Base-by-base conservation (phyloP, 768 basidiomycete species). In the Imleria badia region DNA sequence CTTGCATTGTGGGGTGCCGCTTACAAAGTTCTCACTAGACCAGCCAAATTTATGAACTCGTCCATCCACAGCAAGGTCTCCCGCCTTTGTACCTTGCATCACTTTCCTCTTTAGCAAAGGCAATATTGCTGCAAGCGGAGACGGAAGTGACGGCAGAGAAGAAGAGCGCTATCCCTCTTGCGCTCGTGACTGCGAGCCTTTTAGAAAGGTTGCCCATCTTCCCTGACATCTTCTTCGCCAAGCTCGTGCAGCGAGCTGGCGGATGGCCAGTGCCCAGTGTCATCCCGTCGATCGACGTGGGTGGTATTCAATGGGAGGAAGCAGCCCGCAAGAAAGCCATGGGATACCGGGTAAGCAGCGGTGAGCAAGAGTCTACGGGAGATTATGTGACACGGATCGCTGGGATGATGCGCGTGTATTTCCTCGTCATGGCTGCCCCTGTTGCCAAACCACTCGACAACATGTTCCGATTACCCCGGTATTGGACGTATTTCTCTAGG, bases 111-210 rank as follows among this genome's bases (percentile, higher is more conserved):
- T 81, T 98, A 38, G 78, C 92, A 44, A 98, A 98, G 67, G 77
- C 85, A 17, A 86, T 98, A 56, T 79, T 98, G 41, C 78, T 90
- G 33, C 96, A 98, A 74, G 94, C 94, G 17, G 94, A 97, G 74
- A 89, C 86, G 0, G 96, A 98, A 71, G 91, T 96, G 10, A 84
- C 89, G 2, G 94, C 94, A 3, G 91, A 95, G 71, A 85, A 89
- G 64, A 84, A 85, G 30, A 88, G 89, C 22, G 94, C 94, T 0
- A 77, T 80, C 35, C 96, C 96, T 0, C 80, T 99, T 22, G 91
- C 90, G 0, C 81, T 82, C 31, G 83, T 97, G 12, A 58, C 67
- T 4, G 79, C 88, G 58, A 85, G 81, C 57, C 77, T 98, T 30
- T 78, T 94, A 50, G 78, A 39, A 79, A 84, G 47, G 63, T 62